These are phyloP conservation scores for Polysphondylium violaceum DNA, from an alignment of 78 protist species.

Conservation along the genomic window DNA sequence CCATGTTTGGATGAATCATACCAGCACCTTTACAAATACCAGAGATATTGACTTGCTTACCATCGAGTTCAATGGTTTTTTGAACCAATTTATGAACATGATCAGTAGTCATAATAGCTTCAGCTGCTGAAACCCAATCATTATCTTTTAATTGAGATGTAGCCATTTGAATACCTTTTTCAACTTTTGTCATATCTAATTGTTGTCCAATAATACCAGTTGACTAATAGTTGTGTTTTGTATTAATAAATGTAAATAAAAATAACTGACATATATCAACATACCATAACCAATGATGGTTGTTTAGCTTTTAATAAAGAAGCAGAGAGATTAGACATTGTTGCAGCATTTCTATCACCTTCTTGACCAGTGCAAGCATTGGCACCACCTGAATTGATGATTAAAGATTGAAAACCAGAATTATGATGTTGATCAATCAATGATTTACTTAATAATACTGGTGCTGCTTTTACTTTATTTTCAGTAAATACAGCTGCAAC, in stretches of 20 bases:
- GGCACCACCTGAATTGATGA: slow-evolving; percentile 87
- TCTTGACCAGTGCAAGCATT: slow-evolving; percentile 88
- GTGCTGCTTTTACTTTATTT: slow-evolving; percentile 86
- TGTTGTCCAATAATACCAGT: slow-evolving; percentile 89
- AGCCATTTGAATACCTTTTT: slow-evolving; percentile 40
- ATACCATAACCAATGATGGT: slow-evolving; percentile 70
- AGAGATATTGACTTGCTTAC: slow-evolving; percentile 21
- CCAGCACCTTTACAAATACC: slow-evolving; percentile 91
- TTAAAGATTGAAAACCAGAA: slow-evolving; percentile 34
- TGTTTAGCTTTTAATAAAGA: slow-evolving; percentile 11
- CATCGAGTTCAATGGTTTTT: slow-evolving; percentile 3
- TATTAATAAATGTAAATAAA: neutral
- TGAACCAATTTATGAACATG: slow-evolving; percentile 64
- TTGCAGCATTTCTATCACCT: slow-evolving; percentile 66
- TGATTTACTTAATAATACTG: slow-evolving; percentile 59
- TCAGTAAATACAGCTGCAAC: slow-evolving; percentile 87
- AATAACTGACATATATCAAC: neutral
- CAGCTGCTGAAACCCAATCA: slow-evolving; percentile 73
- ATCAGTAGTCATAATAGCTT: slow-evolving; percentile 89
- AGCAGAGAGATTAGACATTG: slow-evolving; percentile 48
- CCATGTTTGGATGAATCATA: slow-evolving; percentile 90
- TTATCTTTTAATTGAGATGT: slow-evolving; percentile 9
- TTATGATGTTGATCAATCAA: slow-evolving; percentile 2
- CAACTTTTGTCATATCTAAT: slow-evolving; percentile 78
- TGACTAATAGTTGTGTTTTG: slow-evolving; percentile 19